Percentiles rank a stretch among this genome's conserved stretches.
Evolutionary conservation across 768 basidiomycete species (phyloP).

Genomic region (Suillus paluster): DNA sequence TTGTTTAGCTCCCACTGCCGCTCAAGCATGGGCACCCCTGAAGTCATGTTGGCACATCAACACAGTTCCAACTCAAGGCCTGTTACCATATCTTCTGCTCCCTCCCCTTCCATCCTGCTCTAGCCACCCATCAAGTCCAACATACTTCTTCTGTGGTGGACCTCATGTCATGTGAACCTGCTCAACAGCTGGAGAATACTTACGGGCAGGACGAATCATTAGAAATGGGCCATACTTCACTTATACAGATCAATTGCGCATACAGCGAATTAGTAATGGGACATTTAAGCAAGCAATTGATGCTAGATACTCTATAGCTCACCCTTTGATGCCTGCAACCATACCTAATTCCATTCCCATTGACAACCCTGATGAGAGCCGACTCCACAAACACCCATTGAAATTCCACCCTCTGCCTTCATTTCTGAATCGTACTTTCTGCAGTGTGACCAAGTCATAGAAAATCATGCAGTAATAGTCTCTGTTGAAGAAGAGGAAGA

Average conservation of each 20-base stretch:
- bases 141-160: neutral
- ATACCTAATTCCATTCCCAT: too few species aligned
- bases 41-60: neutral
- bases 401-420: too few species aligned
- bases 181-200: neutral
- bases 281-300: neutral
- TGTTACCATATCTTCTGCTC: neutral
- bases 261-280: neutral
- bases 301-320: neutral
- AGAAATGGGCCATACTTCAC: neutral
- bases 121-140: neutral
- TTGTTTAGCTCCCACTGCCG: slow-evolving; percentile 8
- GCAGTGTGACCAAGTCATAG: too few species aligned
- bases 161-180: neutral
- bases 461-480: too few species aligned
- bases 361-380: too few species aligned
- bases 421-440: too few species aligned
- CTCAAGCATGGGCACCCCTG: slow-evolving; percentile 4
- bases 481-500: too few species aligned
- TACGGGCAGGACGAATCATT: neutral
- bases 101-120: neutral
- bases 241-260: neutral
- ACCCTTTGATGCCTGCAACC: accelerated
- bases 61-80: neutral
- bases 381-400: neutral